A percentile compares a stretch with the other conserved stretches of the same genome.
phyloP scores from a whole-genome alignment of 2,329 filamentous ascomycete species.

The Pseudogymnoascus sp. region DNA sequence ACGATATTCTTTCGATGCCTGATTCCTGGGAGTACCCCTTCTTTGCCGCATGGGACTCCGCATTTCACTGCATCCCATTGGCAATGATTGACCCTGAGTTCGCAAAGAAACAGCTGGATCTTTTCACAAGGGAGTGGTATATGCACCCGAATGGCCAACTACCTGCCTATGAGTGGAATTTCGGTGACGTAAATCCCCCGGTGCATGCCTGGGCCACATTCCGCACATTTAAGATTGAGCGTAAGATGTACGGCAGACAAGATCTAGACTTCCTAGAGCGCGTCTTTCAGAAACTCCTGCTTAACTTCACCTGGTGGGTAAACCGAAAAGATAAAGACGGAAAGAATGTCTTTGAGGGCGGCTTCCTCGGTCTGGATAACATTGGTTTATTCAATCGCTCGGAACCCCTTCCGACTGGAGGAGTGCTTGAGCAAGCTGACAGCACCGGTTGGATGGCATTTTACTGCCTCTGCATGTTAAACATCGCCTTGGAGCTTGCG shows the following conservation, averaged over 20 bases:
- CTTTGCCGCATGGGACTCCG: conserved; percentile 94
- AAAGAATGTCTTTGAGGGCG: conserved; percentile 96
- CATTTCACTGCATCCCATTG: conserved; percentile 91
- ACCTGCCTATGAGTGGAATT: conserved; percentile 93
- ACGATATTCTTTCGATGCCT: conserved; percentile 94
- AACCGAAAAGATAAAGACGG: conserved; percentile 91
- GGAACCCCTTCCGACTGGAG: conserved; percentile 86
- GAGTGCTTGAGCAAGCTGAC: conserved; percentile 90
- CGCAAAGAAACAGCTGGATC: conserved; percentile 93
- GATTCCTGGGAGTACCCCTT: conserved; percentile 99
- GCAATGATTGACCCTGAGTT: conserved; percentile 98
- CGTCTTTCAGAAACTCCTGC: conserved; percentile 88
- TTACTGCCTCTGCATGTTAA: conserved; percentile 93
- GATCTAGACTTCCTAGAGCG: conserved; percentile 93
- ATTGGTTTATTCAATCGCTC: conserved; percentile 97
- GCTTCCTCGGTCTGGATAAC: conserved; percentile 92
- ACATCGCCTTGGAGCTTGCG: conserved; percentile 88
- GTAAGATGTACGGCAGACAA: conserved; percentile 91
- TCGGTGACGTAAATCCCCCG: conserved; percentile 91
- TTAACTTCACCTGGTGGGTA: conserved; percentile 99
- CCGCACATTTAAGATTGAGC: conserved; percentile 94
- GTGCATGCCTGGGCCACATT: conserved; percentile 96
- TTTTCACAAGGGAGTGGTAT: conserved; percentile 97
- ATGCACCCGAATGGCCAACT: conserved; percentile 96
- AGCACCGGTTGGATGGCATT: conserved; percentile 99